Conservation (phyloP, 106 monocot genomes). For the Platanthera zijinensis region DNA sequence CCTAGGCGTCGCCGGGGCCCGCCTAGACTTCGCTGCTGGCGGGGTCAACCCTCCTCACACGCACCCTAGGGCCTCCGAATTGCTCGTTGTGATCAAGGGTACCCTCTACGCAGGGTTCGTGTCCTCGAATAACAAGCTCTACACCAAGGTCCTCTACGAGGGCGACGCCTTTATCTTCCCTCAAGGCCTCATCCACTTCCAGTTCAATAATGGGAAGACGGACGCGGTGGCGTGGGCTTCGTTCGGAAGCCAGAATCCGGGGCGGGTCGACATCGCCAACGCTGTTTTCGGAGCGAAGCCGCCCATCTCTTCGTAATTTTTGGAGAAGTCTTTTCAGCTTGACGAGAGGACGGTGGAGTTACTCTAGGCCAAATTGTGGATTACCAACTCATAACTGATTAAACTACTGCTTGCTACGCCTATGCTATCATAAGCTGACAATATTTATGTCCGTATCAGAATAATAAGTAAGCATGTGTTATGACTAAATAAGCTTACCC, state of each 20-base stretch:
- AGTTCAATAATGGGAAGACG: not conserved
- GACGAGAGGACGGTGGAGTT: slow-evolving; percentile 3
- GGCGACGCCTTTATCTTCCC: slow-evolving; percentile 3
- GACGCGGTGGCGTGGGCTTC: not conserved
- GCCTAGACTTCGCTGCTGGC: slow-evolving; percentile 30
- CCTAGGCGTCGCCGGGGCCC: slow-evolving; percentile 35
- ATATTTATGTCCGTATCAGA: too few relatives aligned
- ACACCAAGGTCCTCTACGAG: slow-evolving; percentile 4
- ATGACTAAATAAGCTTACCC: too few relatives aligned
- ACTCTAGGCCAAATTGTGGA: slow-evolving; percentile 12
- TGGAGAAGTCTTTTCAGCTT: slow-evolving; percentile 11
- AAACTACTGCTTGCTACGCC: too few relatives aligned
- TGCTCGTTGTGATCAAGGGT: slow-evolving; percentile 26
- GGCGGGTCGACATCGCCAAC: not conserved
- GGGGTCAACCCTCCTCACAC: slow-evolving; percentile 36
- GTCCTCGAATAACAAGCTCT: slow-evolving; percentile 1
- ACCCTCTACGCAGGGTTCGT: slow-evolving; percentile 1
- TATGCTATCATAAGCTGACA: too few relatives aligned
- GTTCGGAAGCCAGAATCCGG: not conserved
- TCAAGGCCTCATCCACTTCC: not conserved
- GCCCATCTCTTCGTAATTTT: not conserved
- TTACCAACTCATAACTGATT: not conserved
- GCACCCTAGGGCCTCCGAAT: slow-evolving; percentile 34
- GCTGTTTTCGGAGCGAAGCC: slow-evolving; percentile 13
- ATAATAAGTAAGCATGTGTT: too few relatives aligned